Conservation (phyloP, 192 early-diverging fungal species). For the Backusella circina region DNA sequence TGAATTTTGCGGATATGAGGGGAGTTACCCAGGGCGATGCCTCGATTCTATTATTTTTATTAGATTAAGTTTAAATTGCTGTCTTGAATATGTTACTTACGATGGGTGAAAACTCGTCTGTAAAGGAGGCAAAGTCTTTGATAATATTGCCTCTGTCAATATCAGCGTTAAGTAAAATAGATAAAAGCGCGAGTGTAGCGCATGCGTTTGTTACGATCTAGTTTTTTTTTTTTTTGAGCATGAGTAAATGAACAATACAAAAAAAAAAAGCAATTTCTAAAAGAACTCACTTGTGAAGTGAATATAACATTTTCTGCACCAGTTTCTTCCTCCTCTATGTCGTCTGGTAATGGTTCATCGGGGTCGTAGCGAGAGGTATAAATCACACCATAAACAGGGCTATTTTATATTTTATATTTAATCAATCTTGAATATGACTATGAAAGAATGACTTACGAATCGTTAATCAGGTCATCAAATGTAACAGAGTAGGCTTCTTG, state of each 20-base stretch:
- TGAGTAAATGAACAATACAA: background rate
- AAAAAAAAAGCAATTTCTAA: background rate
- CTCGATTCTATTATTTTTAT: background rate
- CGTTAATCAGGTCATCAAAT: background rate
- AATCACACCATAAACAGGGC: background rate
- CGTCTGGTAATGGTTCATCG: background rate
- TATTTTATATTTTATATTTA: background rate
- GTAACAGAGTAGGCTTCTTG: background rate
- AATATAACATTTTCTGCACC: background rate
- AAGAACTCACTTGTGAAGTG: background rate
- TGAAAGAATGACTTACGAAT: background rate
- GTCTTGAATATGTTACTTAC: background rate
- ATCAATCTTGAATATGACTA: too few species aligned
- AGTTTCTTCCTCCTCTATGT: background rate
- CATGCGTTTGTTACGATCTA: background rate
- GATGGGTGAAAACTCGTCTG: background rate
- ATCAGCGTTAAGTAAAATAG: background rate
- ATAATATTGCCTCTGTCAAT: background rate
- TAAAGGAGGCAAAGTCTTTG: background rate
- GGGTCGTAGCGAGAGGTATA: background rate
- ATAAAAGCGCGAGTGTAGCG: background rate
- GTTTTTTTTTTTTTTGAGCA: background rate
- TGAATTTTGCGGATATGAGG: background rate
- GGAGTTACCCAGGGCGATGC: background rate
- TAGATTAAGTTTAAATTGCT: background rate